Evolutionary conservation across 345 rosid genomes (phyloP).

Genomic region (Salix viminalis): DNA sequence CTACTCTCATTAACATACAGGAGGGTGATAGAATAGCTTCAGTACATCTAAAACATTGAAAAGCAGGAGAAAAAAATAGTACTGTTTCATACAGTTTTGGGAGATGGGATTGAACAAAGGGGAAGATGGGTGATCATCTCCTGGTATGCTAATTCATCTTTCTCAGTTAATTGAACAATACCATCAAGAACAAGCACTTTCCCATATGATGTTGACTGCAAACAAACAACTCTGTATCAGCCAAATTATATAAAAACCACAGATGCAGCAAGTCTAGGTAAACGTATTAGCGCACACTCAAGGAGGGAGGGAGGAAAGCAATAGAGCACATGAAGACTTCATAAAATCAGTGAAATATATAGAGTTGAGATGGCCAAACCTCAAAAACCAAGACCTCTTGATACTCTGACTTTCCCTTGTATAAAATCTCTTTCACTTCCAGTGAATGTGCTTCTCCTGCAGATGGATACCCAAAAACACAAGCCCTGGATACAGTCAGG

Average conservation of each 20-base stretch:
- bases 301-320: neutral
- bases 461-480: constrained; percentile 9
- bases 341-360: constrained; percentile 1
- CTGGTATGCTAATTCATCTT: constrained; percentile 96
- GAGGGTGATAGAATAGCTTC: neutral
- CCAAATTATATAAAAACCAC: no score
- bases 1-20: neutral
- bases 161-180: constrained; percentile 88
- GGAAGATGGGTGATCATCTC: constrained; percentile 99
- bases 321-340: neutral
- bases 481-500: neutral
- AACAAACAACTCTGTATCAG: constrained; percentile 8
- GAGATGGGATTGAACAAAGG: constrained; percentile 78
- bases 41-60: neutral
- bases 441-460: constrained; percentile 93
- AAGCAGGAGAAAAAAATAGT: neutral
- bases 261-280: neutral
- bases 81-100: constrained; percentile 50
- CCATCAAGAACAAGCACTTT: constrained; percentile 99
- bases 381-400: constrained; percentile 91
- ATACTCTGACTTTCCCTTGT: constrained; percentile 70
- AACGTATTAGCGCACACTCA: neutral
- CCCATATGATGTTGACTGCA: constrained; percentile 83
- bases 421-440: constrained; percentile 69
- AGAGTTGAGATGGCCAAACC: constrained; percentile 37